Evolutionary conservation across 495 filamentous ascomycete species (phyloP), one percentile per base, ranked within the genome.

Genomic region (Eremomyces bilateralis): DNA sequence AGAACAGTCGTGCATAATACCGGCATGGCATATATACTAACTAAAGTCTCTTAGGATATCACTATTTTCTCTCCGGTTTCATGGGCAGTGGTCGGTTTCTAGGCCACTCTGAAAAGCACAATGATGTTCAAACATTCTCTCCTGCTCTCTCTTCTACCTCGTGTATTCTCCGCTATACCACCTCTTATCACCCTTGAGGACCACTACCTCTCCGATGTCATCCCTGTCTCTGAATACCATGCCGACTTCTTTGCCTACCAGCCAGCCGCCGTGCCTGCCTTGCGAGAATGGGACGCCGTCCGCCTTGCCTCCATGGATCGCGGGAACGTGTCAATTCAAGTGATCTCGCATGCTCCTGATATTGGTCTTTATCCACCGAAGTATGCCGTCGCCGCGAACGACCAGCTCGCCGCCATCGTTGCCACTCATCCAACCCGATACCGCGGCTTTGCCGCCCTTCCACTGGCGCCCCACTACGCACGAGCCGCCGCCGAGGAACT

Each of bases 171-270:
- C n/a, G n/a, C n/a, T n/a, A n/a, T 42, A 4, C 42, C 34, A 6
- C 48, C 51, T 8, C 50, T 69, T 39, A 67, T 74, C 37, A 53
- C 69, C 11, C 64, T 72, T 22, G 70, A 73, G 51, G 69, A 74
- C 43, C 71, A 70, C 44, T 73, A 60, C 50, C 50, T 62, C 46
- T 59, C 62, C 31, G 49, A 48, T 18, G 42, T 48, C 5, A 49
- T 53, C 20, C 19, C 38, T 31, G 29, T 40, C 28, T 13, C 40
- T 22, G 33, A 33, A 8, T 38, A 43, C 13, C 37, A 44, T 25
- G 38, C 39, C 32, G 50, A 61, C 31, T 48, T 55, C 19, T 46
- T 54, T 28, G 50, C 53, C 24, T 50, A 50, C 29, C 34, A 44
- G 1, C 45, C 47, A 10, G 41, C 47, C 34, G 24, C 43, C 19